Percentiles rank a stretch among this genome's conserved stretches.
These are phyloP conservation scores for Alternaria panax DNA, from an alignment of 2,329 filamentous ascomycete genomes.

Conservation along the genomic window DNA sequence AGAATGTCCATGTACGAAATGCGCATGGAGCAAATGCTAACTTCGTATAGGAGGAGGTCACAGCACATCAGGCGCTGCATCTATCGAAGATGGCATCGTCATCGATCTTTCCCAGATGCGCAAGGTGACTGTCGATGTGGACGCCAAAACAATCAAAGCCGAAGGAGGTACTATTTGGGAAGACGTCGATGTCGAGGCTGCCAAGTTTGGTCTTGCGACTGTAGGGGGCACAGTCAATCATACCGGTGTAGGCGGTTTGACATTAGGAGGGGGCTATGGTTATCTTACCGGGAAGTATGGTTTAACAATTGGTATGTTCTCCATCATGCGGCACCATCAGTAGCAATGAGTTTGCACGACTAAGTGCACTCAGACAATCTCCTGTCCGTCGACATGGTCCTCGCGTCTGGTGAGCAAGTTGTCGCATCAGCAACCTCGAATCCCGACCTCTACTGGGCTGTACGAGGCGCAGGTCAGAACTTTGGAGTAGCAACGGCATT, in stretches of 20 bases:
- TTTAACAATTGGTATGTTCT: slow-evolving; percentile 57
- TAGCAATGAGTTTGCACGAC: neutral
- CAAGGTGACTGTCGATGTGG: slow-evolving; percentile 57
- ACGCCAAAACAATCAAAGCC: slow-evolving; percentile 56
- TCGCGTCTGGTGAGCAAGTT: slow-evolving; percentile 47
- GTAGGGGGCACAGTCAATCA: slow-evolving; percentile 69
- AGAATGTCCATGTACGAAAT: neutral
- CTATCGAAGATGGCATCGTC: slow-evolving; percentile 61
- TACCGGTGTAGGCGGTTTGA: slow-evolving; percentile 67
- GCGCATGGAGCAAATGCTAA: neutral
- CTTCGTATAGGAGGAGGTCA: slow-evolving; percentile 60
- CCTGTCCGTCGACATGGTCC: slow-evolving; percentile 41
- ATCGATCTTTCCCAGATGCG: slow-evolving; percentile 63
- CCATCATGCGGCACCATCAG: neutral
- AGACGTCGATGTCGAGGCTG: slow-evolving; percentile 62
- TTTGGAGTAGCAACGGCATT: slow-evolving; percentile 54
- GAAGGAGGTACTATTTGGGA: slow-evolving; percentile 63
- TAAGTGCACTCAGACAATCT: slow-evolving; percentile 46
- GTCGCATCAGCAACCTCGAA: slow-evolving; percentile 37
- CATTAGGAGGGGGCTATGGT: slow-evolving; percentile 65
- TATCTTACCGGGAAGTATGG: slow-evolving; percentile 64
- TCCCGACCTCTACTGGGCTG: slow-evolving; percentile 50
- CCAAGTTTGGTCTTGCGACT: slow-evolving; percentile 62
- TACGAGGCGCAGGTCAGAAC: slow-evolving; percentile 49
- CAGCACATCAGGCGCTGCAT: slow-evolving; percentile 61